Evolutionary conservation across 495 filamentous ascomycete genomes (phyloP), one percentile per base, ranked within the genome.

Genomic region (Elaphomyces granulatus): DNA sequence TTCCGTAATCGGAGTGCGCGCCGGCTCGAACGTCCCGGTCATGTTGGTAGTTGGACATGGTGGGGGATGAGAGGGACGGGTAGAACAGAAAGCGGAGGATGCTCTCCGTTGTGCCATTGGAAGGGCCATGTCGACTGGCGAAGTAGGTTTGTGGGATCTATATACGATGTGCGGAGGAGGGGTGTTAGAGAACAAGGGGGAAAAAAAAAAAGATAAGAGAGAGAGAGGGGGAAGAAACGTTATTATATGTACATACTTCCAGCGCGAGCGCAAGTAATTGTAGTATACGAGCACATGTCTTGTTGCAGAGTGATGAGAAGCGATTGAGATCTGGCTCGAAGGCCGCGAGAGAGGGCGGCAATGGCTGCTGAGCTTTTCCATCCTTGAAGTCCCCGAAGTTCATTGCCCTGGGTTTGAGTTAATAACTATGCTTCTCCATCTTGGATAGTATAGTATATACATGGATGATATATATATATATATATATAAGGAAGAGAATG

Each of bases 31-130:
- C 67, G 51, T 75, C 69, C 8, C 65, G 54, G 33, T 59, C 56
- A 26, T 73, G 70, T 4, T 63, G 55, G 51, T 72, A 74, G 37
- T 44, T 37, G 34, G 55, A 45, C 42, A 49, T 63, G 31, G 46
- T 42, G 0, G 55, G 54, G 8, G 60, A 58, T 44, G 59, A 53
- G 20, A 79, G 61, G 4, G 76, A 67, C 0, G 82, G 83, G 56
- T 83, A 85, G 59, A 84, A 79, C 0, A 96, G 74, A 39, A 87
- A 71, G n/a, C 88, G 77, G 15, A 95, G 71, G 45, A 80, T 82
- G 40, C 71, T 83, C 26, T 81, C 80, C 8, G 80, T 83, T 15
- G 75, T 53, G 7, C 77, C 75, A 17, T 49, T 45, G 20, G 59
- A 56, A 21, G 64, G 56, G 46, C 78, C 64, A 59, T 94, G 88